A percentile compares a stretch with the other conserved stretches of the same genome.
Evolutionary conservation across 345 rosid genomes (phyloP).

Genomic region (Salix purpurea): DNA sequence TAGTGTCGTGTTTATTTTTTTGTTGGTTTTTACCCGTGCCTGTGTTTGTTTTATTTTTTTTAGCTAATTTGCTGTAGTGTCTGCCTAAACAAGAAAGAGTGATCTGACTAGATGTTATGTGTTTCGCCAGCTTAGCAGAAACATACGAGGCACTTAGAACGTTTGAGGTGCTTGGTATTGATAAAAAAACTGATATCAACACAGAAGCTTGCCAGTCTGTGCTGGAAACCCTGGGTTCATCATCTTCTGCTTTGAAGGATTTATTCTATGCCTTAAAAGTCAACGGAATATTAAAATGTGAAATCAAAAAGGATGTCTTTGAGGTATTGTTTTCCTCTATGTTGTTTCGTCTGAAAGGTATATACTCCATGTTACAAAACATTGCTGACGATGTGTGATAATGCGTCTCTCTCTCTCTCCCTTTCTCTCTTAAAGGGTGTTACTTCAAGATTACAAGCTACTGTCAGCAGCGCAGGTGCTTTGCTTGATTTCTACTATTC

Average conservation of each 20-base stretch:
- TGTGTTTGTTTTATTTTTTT: background rate
- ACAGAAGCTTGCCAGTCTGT: slow-evolving; percentile 47
- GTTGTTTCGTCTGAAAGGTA: background rate
- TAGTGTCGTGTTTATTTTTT: background rate
- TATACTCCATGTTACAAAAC: background rate
- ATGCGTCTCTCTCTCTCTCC: background rate
- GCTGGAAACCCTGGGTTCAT: slow-evolving; percentile 42
- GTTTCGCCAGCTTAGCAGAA: slow-evolving; percentile 58
- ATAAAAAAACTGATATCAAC: slow-evolving; percentile 46
- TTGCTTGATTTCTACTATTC: slow-evolving; percentile 74
- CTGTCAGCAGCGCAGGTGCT: slow-evolving; percentile 52
- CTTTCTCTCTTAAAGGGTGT: slow-evolving; percentile 42
- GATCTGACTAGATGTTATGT: background rate
- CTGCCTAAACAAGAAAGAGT: background rate
- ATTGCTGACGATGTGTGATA: background rate
- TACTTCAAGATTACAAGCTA: slow-evolving; percentile 60
- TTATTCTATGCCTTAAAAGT: slow-evolving; percentile 64
- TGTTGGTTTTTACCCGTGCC: background rate
- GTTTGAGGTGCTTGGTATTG: slow-evolving; percentile 69
- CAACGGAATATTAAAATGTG: slow-evolving; percentile 58
- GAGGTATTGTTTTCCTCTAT: slow-evolving; percentile 44
- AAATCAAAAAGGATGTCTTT: slow-evolving; percentile 36
- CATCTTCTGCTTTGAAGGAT: slow-evolving; percentile 61
- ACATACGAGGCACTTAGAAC: slow-evolving; percentile 74
- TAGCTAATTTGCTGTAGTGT: background rate